phyloP scores from a whole-genome alignment of 2,329 filamentous ascomycete species.

The Claviceps fusiformis region DNA sequence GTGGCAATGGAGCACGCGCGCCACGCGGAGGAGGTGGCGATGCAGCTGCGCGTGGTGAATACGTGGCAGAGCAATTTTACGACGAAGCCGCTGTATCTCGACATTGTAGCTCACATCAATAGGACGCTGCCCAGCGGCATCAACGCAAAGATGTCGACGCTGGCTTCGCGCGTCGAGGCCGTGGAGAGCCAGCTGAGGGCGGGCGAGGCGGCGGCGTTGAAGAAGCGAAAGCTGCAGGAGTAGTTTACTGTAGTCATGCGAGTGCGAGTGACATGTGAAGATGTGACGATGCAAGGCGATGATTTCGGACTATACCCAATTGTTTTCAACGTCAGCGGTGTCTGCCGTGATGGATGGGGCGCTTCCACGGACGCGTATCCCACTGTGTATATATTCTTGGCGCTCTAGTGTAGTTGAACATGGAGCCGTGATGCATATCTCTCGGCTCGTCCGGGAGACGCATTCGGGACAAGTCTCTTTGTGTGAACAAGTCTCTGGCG shows the following conservation, averaged over 20 bases:
- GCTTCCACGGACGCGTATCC: no score
- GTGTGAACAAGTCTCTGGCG: no score
- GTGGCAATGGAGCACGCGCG: constrained; percentile 1
- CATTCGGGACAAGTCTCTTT: no score
- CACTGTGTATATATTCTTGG: no score
- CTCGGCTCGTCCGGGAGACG: no score
- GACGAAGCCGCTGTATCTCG: constrained; percentile 26
- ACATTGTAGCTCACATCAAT: constrained; percentile 26
- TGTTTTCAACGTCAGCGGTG: no score
- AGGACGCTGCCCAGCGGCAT: constrained; percentile 12
- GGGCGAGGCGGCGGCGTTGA: background rate
- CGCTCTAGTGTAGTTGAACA: no score
- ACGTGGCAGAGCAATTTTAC: constrained; percentile 35
- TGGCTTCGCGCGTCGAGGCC: constrained; percentile 9
- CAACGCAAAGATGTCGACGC: constrained; percentile 8
- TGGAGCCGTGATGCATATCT: no score
- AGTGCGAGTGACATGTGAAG: background rate
- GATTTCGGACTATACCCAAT: no score
- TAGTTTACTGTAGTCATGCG: background rate
- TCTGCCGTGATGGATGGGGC: no score
- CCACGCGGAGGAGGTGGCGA: constrained; percentile 17
- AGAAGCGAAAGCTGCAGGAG: background rate
- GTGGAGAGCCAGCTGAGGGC: constrained; percentile 9
- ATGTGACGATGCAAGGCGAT: no score
- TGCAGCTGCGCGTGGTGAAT: constrained; percentile 27